Conservation (phyloP, 371 early-diverging fungal genomes). For the Circinella umbellata region DNA sequence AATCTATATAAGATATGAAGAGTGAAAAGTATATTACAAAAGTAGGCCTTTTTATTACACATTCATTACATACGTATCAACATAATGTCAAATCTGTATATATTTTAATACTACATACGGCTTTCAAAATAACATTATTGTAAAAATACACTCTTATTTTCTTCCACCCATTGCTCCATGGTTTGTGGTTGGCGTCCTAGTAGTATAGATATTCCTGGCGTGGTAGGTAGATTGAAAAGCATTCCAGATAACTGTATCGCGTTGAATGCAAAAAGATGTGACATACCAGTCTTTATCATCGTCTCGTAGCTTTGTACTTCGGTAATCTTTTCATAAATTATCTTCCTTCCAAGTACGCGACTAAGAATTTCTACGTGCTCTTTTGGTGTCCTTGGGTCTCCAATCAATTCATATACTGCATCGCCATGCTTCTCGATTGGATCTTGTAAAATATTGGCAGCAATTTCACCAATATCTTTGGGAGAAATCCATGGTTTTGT, state of each 20-base stretch:
- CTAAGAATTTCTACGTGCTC: constrained; percentile 20
- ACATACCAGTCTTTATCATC: constrained; percentile 9
- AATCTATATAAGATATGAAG: too few species aligned
- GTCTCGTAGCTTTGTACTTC: constrained; percentile 8
- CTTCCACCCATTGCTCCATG: constrained; percentile 17
- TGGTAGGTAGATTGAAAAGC: background rate
- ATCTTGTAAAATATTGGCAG: constrained; percentile 19
- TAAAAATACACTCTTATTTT: constrained; percentile 3
- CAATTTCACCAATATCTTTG: constrained; percentile 22
- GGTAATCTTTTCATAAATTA: constrained; percentile 13
- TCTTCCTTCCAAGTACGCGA: constrained; percentile 15
- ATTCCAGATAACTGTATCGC: background rate
- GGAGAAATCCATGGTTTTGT: constrained; percentile 19
- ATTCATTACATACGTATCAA: too few species aligned
- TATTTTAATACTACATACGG: too few species aligned
- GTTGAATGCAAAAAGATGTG: background rate
- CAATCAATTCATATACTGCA: constrained; percentile 23
- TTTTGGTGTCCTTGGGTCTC: constrained; percentile 5
- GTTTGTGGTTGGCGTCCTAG: constrained; percentile 22
- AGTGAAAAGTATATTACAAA: too few species aligned
- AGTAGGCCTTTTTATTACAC: too few species aligned
- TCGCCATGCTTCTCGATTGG: constrained; percentile 23
- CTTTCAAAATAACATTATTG: background rate
- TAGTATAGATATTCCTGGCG: constrained; percentile 15
- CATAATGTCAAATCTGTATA: too few species aligned